Evolutionary conservation across 169 alveolate species (phyloP), one percentile per base, ranked within the genome.

Genomic region (Plasmodium chabaudi): DNA sequence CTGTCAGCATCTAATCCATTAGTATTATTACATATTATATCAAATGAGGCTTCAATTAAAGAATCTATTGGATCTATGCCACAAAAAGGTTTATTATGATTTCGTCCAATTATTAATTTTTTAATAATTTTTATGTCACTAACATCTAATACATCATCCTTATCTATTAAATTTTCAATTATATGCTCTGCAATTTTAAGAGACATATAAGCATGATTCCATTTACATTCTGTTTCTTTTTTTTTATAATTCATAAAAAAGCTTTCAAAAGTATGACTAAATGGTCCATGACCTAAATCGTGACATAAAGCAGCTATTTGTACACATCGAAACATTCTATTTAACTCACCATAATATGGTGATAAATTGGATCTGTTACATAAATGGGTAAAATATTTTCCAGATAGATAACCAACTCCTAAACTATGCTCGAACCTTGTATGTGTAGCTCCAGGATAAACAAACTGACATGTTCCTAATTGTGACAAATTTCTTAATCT

Each of bases 211-310:
- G 94, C 96, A 75, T 94, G 96, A 13, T 70, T 67, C 96, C 96
- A 94, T 47, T 91, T 34, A 23, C 56, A 46, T 15, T 72, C 87
- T 53, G 91, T 46, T n/a, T 68, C 87, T 12, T 63, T 55, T 64
- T 55, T 63, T 64, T 53, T 86, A 72, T 49, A 67, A 47, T 73
- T 86, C 77, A 71, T 69, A 51, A 61, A 91, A 63, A 60, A 67
- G 72, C 92, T 88, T 84, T 96, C 98, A 79, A 96, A 97, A 51
- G 96, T 84, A 87, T 97, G 98, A 55, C 97, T 93, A 74, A 94
- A 97, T 13, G 98, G 98, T 6, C 98, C 97, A 86, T 97, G 98
- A 4, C 99, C 99, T 59, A 97, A 86, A 92, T 97, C 98, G 90
- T 97, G 98, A 71, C 97, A 94, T 23, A 97, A 92, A 44, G 97